Base-by-base conservation (phyloP, 192 early-diverging fungal species). In the Coemansia sp. region DNA sequence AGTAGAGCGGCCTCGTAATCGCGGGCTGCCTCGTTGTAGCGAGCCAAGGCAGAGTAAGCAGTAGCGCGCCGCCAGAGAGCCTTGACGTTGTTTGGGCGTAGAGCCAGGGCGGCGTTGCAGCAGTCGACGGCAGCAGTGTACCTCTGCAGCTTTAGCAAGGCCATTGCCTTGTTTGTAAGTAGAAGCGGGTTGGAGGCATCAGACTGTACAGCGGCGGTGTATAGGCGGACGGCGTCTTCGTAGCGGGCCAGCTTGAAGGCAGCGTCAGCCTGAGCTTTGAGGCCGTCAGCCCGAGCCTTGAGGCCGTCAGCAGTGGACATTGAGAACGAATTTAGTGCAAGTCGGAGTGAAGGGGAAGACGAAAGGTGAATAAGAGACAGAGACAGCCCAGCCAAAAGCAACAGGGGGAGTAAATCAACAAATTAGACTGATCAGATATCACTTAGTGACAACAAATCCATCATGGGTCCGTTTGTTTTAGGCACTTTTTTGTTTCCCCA, bases 101-200 rank as follows among this genome's bases (percentile, higher is more conserved):
- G 20, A 9, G 11, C 35, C 18, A 70, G 34, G 6, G 56, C 69
- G 7, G 34, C 21, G 10, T 62, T 20, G 57, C 69, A 70, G 62
- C 60, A 56, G 20, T 51, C 57, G 33, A 46, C 24, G 33, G 55
- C 69, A 3, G 59, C 45, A 8, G 42, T 13, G 42, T 83, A 91
- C 83, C 78, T 80, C 9, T 87, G 67, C 20, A 92, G 63, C 68
- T 94, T 96, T 20, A 96, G 67, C 39, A 88, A 72, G 7, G 91
- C 90, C 89, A 94, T 90, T 2, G 94, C 92, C 21, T 92, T 86
- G 70, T 95, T 95, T 21, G 91, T 83, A 24, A 78, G 75, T 13
- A 84, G 75, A 0, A 89, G 83, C 1, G 88, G 61, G 50, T 85
- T 87, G 45, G 76, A 78, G 9, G 84, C 80, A 63, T 93, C 87